Base-by-base conservation (phyloP, 148 eudicot genomes). In the Arctostaphylos glauca region DNA sequence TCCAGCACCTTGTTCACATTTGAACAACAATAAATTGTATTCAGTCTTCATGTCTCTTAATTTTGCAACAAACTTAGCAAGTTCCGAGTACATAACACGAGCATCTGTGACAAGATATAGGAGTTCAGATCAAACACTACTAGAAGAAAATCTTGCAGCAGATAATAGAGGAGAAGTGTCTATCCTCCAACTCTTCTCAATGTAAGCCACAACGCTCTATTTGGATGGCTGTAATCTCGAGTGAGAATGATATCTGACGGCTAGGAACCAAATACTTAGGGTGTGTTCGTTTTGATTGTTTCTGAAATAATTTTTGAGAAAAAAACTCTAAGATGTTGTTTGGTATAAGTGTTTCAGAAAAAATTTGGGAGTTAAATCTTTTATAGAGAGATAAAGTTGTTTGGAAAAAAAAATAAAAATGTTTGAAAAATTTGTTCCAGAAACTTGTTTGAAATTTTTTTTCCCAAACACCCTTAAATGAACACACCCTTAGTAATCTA, bases 31-130 rank as follows among this genome's bases (percentile, higher is more conserved):
- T 50, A 85, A 25, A 84, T 93, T 95, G 53, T 93, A 84, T 84
- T 92, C 93, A 70, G 93, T 93, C 86, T 93, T 95, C 83, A 86
- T 55, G 41, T 93, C 97, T 86, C 98, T 91, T 86, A 95, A 85
- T 81, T 95, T 95, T 76, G 98, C 97, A 23, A 95, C 93, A 81
- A 90, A 95, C 80, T 95, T 95, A 8, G 97, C 97, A 56, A 97
- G 95, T 84, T 95, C 98, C 21, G 94, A 95, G 83, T 95, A 95
- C 90, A 91, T 54, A 56, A 93, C 97, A 72, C 94, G 94, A 41
- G 94, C 89, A 87, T 93, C 98, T 94, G 92, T 64, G 52, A 77
- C 21, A 87, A 64, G 52, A 68, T 76, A 74, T 76, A 31, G 13
- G 25, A 85, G 44, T 6, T 80, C 19, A 54, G 18, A 82, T 79